Percentiles rank a stretch among this genome's conserved stretches.
These are phyloP conservation scores for Kuraishia hungarica DNA, from an alignment of 805 yeast species.

Conservation along the genomic window DNA sequence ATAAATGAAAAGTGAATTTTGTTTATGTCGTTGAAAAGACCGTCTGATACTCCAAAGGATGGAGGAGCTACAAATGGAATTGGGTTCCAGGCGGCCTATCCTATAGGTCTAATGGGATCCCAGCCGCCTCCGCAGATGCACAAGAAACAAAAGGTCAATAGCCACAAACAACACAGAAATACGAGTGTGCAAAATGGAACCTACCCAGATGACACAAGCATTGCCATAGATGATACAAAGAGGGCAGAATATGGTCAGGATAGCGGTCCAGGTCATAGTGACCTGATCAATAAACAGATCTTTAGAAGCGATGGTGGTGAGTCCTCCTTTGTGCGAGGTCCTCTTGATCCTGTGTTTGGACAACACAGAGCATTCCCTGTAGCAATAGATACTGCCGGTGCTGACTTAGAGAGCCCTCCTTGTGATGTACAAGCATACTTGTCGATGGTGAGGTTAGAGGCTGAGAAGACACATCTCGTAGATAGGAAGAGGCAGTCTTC, in stretches of 20 bases:
- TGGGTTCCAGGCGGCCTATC: neutral
- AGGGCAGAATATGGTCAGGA: neutral
- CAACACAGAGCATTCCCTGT: slow-evolving; percentile 27
- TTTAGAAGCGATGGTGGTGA: neutral
- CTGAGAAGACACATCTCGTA: slow-evolving; percentile 10
- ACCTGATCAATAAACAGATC: neutral
- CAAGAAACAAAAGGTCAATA: neutral
- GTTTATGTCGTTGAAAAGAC: neutral
- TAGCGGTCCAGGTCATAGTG: neutral
- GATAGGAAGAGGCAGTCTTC: slow-evolving; percentile 3
- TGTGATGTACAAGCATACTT: slow-evolving; percentile 21
- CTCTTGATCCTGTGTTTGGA: slow-evolving; percentile 26
- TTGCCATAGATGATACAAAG: too few relatives aligned
- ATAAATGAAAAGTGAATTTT: too few relatives aligned
- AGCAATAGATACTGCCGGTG: slow-evolving; percentile 9
- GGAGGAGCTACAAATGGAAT: neutral
- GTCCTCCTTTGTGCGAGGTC: slow-evolving; percentile 17
- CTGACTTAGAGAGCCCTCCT: slow-evolving; percentile 12
- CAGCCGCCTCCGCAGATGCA: neutral
- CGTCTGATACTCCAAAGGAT: neutral
- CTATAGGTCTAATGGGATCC: neutral
- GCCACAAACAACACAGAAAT: neutral
- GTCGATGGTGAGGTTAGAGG: slow-evolving; percentile 23
- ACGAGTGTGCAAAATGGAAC: too few relatives aligned
- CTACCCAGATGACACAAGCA: too few relatives aligned